Evolutionary conservation across 352 stramenopile species (phyloP).

Genomic region (Blastocystis sp.): DNA sequence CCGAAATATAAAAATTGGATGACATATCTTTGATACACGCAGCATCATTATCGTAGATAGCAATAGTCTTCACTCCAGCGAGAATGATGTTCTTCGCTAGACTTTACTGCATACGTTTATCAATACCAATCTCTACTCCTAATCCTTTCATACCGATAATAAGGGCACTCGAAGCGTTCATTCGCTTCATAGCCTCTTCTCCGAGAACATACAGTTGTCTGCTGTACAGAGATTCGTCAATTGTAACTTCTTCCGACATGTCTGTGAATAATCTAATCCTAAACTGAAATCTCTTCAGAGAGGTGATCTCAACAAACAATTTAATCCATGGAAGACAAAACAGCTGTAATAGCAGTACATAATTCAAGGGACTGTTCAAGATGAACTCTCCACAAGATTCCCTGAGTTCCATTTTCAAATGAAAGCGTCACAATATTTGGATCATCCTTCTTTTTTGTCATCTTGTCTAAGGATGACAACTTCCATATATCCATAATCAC

Average conservation of each 20-base stretch:
- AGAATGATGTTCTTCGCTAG: conserved; percentile 66
- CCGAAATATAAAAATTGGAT: conserved; percentile 64
- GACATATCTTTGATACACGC: conserved; percentile 59
- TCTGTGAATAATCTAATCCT: background rate
- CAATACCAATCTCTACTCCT: conserved; percentile 63
- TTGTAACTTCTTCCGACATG: conserved; percentile 64
- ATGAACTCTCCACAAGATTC: background rate
- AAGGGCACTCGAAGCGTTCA: conserved; percentile 86
- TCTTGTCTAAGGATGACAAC: background rate
- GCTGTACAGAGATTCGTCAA: conserved; percentile 73
- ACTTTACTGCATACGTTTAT: background rate
- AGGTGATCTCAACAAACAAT: background rate
- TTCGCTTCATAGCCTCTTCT: conserved; percentile 89
- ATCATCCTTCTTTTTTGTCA: conserved; percentile 50
- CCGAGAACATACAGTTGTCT: conserved; percentile 98
- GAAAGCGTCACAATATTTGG: conserved; percentile 5
- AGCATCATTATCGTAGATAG: conserved; percentile 63
- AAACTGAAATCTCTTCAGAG: background rate
- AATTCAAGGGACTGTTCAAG: background rate
- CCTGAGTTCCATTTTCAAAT: conserved; percentile 12
- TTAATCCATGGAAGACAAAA: background rate
- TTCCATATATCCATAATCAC: background rate
- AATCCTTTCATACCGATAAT: conserved; percentile 76
- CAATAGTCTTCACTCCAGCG: conserved; percentile 63
- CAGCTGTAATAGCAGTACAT: background rate